Base-by-base conservation (phyloP, 805 yeast genomes). In the Cyberlindnera xylosilytica region DNA sequence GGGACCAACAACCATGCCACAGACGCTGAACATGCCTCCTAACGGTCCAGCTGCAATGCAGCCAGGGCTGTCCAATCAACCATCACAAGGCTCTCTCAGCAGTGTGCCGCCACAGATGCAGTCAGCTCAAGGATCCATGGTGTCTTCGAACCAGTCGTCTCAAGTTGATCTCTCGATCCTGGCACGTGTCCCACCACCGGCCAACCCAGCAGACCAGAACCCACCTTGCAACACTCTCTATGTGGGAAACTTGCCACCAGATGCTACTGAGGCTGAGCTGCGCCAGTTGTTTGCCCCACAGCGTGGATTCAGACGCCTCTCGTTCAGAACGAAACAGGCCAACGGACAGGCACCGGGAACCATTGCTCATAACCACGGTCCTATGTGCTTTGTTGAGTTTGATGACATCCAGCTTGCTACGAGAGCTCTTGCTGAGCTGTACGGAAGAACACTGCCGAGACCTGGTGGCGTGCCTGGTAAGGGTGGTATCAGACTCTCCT, bases 321-420 rank as follows among this genome's bases (percentile, higher is more conserved):
- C 96, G 16, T 93, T 93, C 71, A 76, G 97, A 54, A 90, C 95
- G 15, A 88, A 89, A 64, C 66, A 63, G 39, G 57, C 62, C 37
- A 75, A 73, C 52, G 69, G 69, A n/a, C 38, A 33, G 8, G 26
- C 53, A 2, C 59, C 38, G 16, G 49, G 62, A 36, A 70, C 72
- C 33, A 13, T 40, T 10, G 36, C 41, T 11, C 50, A 49, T 24
- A 45, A 78, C 51, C 95, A 85, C 66, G 98, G 99, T 4, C 99
- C 99, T 42, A 93, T 93, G 98, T 93, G 99, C 65, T 93, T 93
- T 72, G 99, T 93, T 41, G 99, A 93, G 69, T 93, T 93, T 68
- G 99, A 93, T 55, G 97, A 91, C 62, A 96, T 93, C 39, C 82
- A 85, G 3, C 84, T 79, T 64, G 99, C 99, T 1, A 88, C 98